Evolutionary conservation across 768 basidiomycete genomes (phyloP).

Genomic region (Suillus alpinus): DNA sequence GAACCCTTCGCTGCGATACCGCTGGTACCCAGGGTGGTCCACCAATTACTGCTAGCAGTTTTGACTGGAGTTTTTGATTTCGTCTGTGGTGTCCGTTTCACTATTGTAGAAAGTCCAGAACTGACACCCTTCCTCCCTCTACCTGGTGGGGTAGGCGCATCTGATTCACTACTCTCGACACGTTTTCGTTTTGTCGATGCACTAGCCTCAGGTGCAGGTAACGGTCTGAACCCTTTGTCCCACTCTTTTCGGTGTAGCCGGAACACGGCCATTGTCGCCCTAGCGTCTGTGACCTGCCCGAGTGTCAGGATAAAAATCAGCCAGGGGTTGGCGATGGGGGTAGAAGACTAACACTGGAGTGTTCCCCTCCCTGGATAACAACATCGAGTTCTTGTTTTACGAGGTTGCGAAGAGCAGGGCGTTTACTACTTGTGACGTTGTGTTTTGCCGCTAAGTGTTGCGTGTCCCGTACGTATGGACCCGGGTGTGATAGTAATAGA

Average conservation of each 20-base stretch:
- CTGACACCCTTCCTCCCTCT: constrained; percentile 64
- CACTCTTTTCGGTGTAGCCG: constrained; percentile 78
- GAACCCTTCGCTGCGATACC: not conserved
- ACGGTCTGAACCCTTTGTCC: constrained; percentile 51
- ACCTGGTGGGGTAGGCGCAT: constrained; percentile 34
- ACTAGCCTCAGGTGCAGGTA: not conserved
- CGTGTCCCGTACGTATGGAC: constrained; percentile 63
- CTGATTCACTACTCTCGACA: not conserved
- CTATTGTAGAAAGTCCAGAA: constrained; percentile 55
- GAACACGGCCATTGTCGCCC: constrained; percentile 94
- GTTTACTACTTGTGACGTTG: constrained; percentile 57
- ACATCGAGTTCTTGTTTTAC: constrained; percentile 77
- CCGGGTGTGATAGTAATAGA: constrained; percentile 70
- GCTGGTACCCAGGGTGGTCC: not conserved
- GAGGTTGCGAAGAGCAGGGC: constrained; percentile 76
- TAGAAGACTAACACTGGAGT: constrained; percentile 70
- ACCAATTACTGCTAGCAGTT: not conserved
- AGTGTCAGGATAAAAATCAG: not conserved
- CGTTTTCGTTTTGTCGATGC: constrained; percentile 18
- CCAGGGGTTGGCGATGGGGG: not conserved
- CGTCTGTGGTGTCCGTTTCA: constrained; percentile 26
- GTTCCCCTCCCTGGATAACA: constrained; percentile 84
- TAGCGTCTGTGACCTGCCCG: constrained; percentile 81
- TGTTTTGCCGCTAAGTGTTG: constrained; percentile 60
- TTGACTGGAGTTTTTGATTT: not conserved